Conservation (phyloP, 2,329 filamentous ascomycete genomes). For the Thermomyces lanuginosus region DNA sequence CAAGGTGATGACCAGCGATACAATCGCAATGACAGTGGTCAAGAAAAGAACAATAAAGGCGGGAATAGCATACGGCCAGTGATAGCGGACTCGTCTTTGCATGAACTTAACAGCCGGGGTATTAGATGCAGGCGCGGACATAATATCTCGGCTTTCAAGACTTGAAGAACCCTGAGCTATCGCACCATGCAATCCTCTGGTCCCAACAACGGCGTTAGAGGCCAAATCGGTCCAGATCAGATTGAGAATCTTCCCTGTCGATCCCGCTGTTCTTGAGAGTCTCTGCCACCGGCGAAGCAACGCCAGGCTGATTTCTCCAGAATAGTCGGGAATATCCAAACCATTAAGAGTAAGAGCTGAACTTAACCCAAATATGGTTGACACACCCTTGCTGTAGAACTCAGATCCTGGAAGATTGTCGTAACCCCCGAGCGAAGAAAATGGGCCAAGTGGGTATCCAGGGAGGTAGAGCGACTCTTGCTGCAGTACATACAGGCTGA, state of each 20-base stretch:
- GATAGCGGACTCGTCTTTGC: constrained; percentile 1
- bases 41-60: constrained; percentile 1
- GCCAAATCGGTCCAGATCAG: constrained; percentile 32
- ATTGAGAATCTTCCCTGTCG: constrained; percentile 24
- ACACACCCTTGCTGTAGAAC: neutral
- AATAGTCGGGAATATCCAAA: constrained; percentile 19
- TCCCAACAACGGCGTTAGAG: constrained; percentile 29
- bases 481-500: constrained; percentile 20
- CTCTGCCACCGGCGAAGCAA: constrained; percentile 29
- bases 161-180: too few species aligned
- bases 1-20: neutral
- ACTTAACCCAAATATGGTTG: neutral
- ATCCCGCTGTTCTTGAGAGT: constrained; percentile 13
- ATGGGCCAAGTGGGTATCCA: constrained; percentile 1
- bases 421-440: constrained; percentile 6
- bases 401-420: constrained; percentile 1
- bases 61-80: constrained; percentile 1
- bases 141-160: too few species aligned
- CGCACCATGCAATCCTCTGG: constrained; percentile 6
- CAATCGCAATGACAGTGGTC: neutral
- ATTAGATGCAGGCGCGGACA: too few species aligned
- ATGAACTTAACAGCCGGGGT: neutral
- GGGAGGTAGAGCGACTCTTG: constrained; percentile 18
- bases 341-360: too few species aligned
- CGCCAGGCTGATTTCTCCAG: constrained; percentile 22